Conservation (phyloP, 495 filamentous ascomycete genomes). For the Penicillium herquei region DNA sequence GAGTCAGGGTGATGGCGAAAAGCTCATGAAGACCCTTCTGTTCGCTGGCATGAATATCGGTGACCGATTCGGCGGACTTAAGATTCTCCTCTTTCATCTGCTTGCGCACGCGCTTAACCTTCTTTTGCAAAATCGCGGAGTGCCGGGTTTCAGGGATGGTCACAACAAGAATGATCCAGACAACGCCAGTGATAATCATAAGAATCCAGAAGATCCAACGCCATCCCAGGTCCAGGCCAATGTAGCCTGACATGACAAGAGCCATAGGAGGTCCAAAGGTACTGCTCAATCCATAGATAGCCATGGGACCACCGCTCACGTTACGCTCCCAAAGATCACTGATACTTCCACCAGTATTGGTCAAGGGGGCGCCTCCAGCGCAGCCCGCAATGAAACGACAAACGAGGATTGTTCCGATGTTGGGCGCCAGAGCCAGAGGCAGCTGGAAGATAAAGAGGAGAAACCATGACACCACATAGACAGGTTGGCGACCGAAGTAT, state of each 20-base stretch:
- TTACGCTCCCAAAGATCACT: conserved; percentile 43
- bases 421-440: conserved; percentile 55
- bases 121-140: conserved; percentile 48
- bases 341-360: conserved; percentile 45
- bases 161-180: conserved; percentile 39
- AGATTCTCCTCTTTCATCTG: conserved; percentile 51
- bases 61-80: conserved; percentile 42
- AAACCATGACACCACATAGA: conserved; percentile 59
- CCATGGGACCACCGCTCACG: conserved; percentile 59
- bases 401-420: conserved; percentile 51
- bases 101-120: conserved; percentile 47
- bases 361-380: conserved; percentile 51
- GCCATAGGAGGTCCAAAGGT: conserved; percentile 42
- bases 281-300: conserved; percentile 47
- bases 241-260: conserved; percentile 42
- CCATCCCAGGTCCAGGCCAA: conserved; percentile 37
- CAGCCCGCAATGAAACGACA: conserved; percentile 58
- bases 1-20: conserved; percentile 50
- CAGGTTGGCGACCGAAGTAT: conserved; percentile 58
- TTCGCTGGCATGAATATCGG: conserved; percentile 33
- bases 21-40: conserved; percentile 56
- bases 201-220: conserved; percentile 47
- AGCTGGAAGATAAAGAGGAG: conserved; percentile 59
- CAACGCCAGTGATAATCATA: conserved; percentile 44
- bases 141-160: conserved; percentile 47